phyloP scores from a whole-genome alignment of 1,284 basidiomycete species.

The Rhodotorula sp. region DNA sequence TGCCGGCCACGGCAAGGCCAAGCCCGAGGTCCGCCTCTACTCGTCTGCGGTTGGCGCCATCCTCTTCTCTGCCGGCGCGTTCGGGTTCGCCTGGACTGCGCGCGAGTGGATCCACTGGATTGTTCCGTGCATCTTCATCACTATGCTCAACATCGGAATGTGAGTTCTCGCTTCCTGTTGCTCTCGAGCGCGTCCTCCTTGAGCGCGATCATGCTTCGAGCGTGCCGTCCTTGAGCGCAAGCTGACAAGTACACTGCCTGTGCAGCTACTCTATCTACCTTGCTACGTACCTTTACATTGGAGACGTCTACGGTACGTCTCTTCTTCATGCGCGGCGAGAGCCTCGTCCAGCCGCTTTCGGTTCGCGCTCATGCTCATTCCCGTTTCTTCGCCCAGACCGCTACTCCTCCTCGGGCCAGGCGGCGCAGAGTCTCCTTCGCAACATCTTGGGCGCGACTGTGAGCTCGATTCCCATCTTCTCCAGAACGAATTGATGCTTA shows the following conservation, averaged over 20 bases:
- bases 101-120: constrained; percentile 43
- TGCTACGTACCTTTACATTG: constrained; percentile 41
- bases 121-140: constrained; percentile 41
- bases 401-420: constrained; percentile 53
- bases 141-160: constrained; percentile 32
- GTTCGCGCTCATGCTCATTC: too few relatives aligned
- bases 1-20: constrained; percentile 50
- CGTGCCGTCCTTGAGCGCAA: not conserved
- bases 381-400: constrained; percentile 23
- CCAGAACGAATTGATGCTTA: too few relatives aligned
- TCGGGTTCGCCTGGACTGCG: constrained; percentile 51
- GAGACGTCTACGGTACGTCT: constrained; percentile 4
- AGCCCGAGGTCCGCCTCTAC: constrained; percentile 56
- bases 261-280: constrained; percentile 34
- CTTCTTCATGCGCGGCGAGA: too few relatives aligned
- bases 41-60: constrained; percentile 50
- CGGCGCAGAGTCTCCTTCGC: constrained; percentile 50
- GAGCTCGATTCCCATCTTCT: not conserved
- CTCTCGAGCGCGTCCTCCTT: too few relatives aligned
- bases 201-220: too few relatives aligned
- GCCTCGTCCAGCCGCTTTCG: too few relatives aligned
- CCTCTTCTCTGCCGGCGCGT: constrained; percentile 48
- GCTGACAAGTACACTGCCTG: too few relatives aligned
- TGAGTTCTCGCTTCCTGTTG: constrained; percentile 8
- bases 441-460: constrained; percentile 49